Evolutionary conservation across 140 eudicot genomes (phyloP), one percentile per base, ranked within the genome.

Genomic region (Cichorium intybus): DNA sequence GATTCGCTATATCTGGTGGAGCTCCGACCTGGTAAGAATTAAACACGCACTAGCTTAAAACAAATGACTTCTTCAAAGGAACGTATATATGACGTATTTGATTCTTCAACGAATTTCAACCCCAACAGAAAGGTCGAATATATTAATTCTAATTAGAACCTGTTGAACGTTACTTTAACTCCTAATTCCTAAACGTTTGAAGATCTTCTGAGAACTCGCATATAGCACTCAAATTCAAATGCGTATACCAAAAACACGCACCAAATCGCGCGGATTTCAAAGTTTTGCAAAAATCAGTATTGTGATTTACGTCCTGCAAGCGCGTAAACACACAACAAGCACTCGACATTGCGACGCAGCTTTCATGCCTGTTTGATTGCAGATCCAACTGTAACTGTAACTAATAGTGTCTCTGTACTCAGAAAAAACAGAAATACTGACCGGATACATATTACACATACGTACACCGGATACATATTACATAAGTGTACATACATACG

Each of bases 11-110:
- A 59, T 83, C 80, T 10, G 83, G 39, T 4, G 89, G 73, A 34
- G 82, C 89, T 24, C 89, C 89, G 5, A 83, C 85, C 89, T 83
- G 71, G 9, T 34, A 22, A 53, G 15, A 66, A 58, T 47, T 31
- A 37, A 7, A 20, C 4, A 37, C n/a, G 20, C 35, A 35, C 50
- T 1, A 26, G 24, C 52, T 33, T 11, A 66, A 49, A 70, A 58
- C 29, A 18, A 22, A 6, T 5, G 27, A 66, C 15, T 49, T 31
- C 26, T 20, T 52, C 12, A n/a, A 22, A 8, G n/a, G n/a, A n/a
- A n/a, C n/a, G n/a, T n/a, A 14, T 6, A 12, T 39, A n/a, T 45
- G 12, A 43, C 24, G 39, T 24, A 43, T 43, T 9, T 26, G 21
- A 43, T 24, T 14, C 33, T 47, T 24, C 34, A 26, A 24, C 57